Conservation (phyloP, 1,284 basidiomycete species). For the Takashimella tepidaria region DNA sequence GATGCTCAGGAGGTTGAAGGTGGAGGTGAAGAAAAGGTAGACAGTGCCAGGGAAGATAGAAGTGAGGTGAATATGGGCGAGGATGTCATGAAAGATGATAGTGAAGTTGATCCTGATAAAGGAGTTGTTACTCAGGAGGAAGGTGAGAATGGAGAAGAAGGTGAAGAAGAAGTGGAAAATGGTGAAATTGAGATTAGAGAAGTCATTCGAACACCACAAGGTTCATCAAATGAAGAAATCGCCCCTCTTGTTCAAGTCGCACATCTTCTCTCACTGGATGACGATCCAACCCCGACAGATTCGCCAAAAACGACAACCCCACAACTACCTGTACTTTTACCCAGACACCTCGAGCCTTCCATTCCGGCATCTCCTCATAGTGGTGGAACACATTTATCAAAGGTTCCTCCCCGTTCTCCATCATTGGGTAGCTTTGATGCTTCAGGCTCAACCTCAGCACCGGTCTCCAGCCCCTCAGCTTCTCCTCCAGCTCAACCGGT, state of each 20-base stretch:
- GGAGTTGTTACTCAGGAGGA: neutral
- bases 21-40: neutral
- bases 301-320: too few species aligned
- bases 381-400: neutral
- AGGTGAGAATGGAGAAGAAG: neutral
- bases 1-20: slow-evolving; percentile 3
- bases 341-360: too few species aligned
- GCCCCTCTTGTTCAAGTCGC: neutral
- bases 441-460: neutral
- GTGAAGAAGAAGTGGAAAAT: neutral
- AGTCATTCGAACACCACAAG: neutral
- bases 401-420: neutral
- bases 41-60: too few species aligned
- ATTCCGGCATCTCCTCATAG: neutral
- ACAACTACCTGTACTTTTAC: too few species aligned
- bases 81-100: neutral
- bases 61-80: slow-evolving; percentile 2
- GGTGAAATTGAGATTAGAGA: neutral
- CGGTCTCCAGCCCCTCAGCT: neutral
- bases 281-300: neutral
- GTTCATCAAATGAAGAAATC: neutral
- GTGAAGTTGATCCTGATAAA: neutral
- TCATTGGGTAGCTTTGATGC: neutral
- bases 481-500: neutral
- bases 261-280: neutral